Percentiles rank a stretch among this genome's conserved stretches.
phyloP scores from a whole-genome alignment of 192 early-diverging fungal species.

The Funneliformis geosporum region DNA sequence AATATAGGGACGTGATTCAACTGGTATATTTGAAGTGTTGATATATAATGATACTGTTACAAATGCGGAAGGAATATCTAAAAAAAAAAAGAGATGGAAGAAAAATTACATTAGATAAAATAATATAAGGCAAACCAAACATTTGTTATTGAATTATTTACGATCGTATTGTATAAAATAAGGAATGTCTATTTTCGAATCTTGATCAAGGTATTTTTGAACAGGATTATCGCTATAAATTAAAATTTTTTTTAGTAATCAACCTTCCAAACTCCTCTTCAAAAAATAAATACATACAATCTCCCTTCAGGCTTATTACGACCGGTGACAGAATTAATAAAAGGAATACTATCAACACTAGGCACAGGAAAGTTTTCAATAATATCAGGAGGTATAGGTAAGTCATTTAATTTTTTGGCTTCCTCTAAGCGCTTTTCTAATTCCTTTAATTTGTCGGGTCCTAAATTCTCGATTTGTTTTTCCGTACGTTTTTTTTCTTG shows the following conservation, averaged over 20 bases:
- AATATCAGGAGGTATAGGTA: constrained; percentile 54
- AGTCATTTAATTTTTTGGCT: constrained; percentile 52
- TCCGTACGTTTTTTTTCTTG: constrained; percentile 56
- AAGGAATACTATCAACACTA: constrained; percentile 50
- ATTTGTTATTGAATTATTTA: constrained; percentile 33
- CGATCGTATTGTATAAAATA: constrained; percentile 60
- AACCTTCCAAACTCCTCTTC: background rate
- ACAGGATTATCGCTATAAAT: constrained; percentile 46
- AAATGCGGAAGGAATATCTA: constrained; percentile 59
- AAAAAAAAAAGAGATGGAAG: no score
- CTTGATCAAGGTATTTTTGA: constrained; percentile 52
- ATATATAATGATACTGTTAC: constrained; percentile 51
- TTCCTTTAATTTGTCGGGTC: constrained; percentile 48
- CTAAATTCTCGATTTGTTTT: constrained; percentile 49
- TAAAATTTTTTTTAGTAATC: background rate
- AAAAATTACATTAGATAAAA: background rate
- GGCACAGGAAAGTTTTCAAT: constrained; percentile 58
- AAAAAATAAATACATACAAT: constrained; percentile 43
- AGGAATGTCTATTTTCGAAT: constrained; percentile 44
- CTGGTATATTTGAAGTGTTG: constrained; percentile 46
- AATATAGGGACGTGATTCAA: constrained; percentile 51
- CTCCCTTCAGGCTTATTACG: constrained; percentile 40
- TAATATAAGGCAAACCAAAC: background rate
- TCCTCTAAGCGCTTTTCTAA: constrained; percentile 50
- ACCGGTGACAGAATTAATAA: constrained; percentile 53